phyloP scores from a whole-genome alignment of 2,329 filamentous ascomycete species.

The Aureobasidium sp. region DNA sequence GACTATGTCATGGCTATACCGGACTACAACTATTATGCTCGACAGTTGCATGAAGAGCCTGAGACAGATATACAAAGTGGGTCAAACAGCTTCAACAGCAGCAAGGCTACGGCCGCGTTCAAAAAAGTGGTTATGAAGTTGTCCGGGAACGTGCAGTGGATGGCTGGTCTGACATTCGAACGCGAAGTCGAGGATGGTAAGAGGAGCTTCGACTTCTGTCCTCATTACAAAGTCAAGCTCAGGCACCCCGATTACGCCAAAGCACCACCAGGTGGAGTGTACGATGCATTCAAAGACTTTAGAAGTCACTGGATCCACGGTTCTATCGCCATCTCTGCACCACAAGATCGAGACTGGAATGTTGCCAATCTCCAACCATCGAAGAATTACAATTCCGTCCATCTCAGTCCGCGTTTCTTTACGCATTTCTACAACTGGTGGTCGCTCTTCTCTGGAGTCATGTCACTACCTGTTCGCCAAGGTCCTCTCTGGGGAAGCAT shows the following conservation, averaged over 20 bases:
- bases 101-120: conserved; percentile 73
- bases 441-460: conserved; percentile 89
- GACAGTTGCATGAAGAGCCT: conserved; percentile 48
- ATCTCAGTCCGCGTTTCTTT: conserved; percentile 91
- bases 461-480: conserved; percentile 91
- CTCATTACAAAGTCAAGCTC: conserved; percentile 85
- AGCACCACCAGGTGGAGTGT: conserved; percentile 47
- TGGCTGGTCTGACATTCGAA: conserved; percentile 87
- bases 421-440: conserved; percentile 98
- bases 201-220: conserved; percentile 80
- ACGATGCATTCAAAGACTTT: conserved; percentile 96
- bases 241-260: conserved; percentile 72
- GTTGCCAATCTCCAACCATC: conserved; percentile 68
- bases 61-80: conserved; percentile 50
- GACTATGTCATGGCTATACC: conserved; percentile 93
- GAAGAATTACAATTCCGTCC: conserved; percentile 91
- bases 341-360: conserved; percentile 79
- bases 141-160: conserved; percentile 90
- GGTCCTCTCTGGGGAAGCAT: conserved; percentile 83
- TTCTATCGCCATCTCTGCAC: conserved; percentile 84
- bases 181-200: conserved; percentile 64
- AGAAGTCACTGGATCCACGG: conserved; percentile 94
- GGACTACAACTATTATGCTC: conserved; percentile 83
- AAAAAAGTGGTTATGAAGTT: conserved; percentile 99
- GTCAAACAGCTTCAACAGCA: conserved; percentile 53